Percentiles rank a stretch among this genome's conserved stretches.
These are phyloP conservation scores for Pythium sukuiense DNA, from an alignment of 352 stramenopile genomes.

Conservation along the genomic window DNA sequence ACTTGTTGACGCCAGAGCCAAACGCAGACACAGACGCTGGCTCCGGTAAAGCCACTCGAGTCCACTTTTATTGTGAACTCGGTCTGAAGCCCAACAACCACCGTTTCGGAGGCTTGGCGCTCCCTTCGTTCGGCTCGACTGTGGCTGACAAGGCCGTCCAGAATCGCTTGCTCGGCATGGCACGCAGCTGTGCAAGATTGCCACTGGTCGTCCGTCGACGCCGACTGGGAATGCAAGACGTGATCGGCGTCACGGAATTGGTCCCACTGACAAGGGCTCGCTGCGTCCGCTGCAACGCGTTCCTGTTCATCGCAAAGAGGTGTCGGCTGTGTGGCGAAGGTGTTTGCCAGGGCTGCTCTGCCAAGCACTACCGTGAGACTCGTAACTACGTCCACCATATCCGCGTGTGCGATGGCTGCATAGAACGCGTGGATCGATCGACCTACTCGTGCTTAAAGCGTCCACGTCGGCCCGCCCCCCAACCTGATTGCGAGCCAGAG, in stretches of 20 bases:
- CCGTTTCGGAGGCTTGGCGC: constrained; percentile 16
- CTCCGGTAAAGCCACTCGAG: constrained; percentile 6
- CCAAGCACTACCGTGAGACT: constrained; percentile 33
- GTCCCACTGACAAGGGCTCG: constrained; percentile 43
- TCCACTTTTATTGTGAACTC: constrained; percentile 30
- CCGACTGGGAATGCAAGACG: constrained; percentile 53
- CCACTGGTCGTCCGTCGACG: constrained; percentile 53
- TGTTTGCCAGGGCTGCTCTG: constrained; percentile 52
- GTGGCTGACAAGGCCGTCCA: constrained; percentile 24
- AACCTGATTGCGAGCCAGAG: constrained; percentile 31
- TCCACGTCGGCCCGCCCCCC: constrained; percentile 28
- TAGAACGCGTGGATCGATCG: constrained; percentile 51
- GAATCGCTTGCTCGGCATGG: constrained; percentile 21
- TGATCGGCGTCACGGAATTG: constrained; percentile 41
- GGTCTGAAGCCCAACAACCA: constrained; percentile 23
- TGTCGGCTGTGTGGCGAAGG: constrained; percentile 64
- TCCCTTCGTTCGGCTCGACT: constrained; percentile 16
- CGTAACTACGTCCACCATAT: constrained; percentile 29
- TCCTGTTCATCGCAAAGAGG: constrained; percentile 41
- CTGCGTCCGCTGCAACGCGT: constrained; percentile 66
- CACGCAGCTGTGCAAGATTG: constrained; percentile 28
- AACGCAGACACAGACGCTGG: not conserved
- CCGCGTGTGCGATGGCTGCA: constrained; percentile 55
- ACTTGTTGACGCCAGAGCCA: constrained; percentile 19
- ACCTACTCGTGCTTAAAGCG: constrained; percentile 50